Base-by-base conservation (phyloP, 2,329 filamentous ascomycete genomes). In the Fusarium praegraminearum region DNA sequence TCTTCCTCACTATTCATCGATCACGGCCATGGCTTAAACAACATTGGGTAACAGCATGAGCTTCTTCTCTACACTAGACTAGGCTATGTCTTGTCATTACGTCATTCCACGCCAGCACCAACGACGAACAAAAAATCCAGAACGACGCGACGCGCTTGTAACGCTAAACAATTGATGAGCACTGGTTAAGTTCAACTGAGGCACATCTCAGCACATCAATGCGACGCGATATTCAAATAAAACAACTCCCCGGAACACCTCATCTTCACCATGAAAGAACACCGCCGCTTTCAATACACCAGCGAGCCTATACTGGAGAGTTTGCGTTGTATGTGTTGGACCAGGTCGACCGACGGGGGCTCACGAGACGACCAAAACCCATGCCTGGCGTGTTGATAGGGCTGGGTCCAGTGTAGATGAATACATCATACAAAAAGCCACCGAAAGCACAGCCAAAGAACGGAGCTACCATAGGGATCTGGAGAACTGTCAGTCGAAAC, bases 401-500 rank as follows among this genome's bases (percentile, higher is more conserved):
- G 69, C 86, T 91, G n/a, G 90, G 79, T 5, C 91, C 91, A 0
- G 89, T 91, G 76, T 89, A 93, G 40, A 93, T 81, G 76, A 92
- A 87, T 3, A 87, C 75, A 76, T 92, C 90, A 75, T 92, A 92
- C 26, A 92, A 70, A 76, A 89, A 88, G 3, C 87, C 90, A 5
- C 90, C 90, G 68, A 90, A 87, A 0, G 83, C 77, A 71, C 84
- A 87, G 7, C 91, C 91, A 12, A 86, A 77, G 75, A 93, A 92
- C 0, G 91, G 91, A 3, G 89, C 85, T 6, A 93, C 87, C 83
- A 93, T 91, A 1, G 91, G 91, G 22, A 93, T 86, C 89, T 90
- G 45, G 7, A 3, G 62, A 13, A 30, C 20, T 32, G 20, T 72
- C 53, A 70, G 60, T 35, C 6, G 12, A 46, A 36, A 30, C 18